phyloP scores from a whole-genome alignment of 345 rosid species.

The Eucalyptus leucophloia region DNA sequence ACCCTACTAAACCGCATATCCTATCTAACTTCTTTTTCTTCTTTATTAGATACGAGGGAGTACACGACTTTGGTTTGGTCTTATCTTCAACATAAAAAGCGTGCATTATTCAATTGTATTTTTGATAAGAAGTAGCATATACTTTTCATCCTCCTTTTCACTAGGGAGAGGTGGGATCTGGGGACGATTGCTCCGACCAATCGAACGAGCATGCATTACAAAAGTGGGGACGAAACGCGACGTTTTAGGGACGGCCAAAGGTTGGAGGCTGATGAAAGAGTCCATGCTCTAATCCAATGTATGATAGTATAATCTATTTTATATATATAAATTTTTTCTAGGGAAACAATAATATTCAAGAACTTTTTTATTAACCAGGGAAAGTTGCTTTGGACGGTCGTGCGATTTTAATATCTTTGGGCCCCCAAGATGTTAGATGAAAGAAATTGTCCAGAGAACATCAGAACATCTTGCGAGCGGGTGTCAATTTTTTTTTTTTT shows the following conservation, averaged over 20 bases:
- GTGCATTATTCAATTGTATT: neutral
- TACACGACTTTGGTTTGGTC: neutral
- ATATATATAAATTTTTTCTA: neutral
- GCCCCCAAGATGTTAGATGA: neutral
- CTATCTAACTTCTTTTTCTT: neutral
- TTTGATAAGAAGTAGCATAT: neutral
- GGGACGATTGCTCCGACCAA: neutral
- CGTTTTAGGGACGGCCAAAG: neutral
- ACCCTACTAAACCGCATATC: neutral
- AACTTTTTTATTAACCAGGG: neutral
- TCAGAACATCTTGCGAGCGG: neutral
- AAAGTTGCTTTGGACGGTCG: neutral
- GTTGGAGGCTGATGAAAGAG: neutral
- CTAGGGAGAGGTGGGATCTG: neutral
- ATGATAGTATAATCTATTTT: neutral
- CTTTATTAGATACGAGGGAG: neutral
- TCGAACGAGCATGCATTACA: neutral
- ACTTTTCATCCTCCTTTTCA: neutral
- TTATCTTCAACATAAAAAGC: neutral
- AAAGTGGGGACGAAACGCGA: neutral
- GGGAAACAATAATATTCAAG: neutral
- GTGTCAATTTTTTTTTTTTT: neutral
- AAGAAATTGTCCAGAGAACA: neutral
- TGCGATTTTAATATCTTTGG: neutral
- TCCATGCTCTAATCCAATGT: neutral